phyloP scores from a whole-genome alignment of 805 yeast species.

The Tetrapisispora arboricola region DNA sequence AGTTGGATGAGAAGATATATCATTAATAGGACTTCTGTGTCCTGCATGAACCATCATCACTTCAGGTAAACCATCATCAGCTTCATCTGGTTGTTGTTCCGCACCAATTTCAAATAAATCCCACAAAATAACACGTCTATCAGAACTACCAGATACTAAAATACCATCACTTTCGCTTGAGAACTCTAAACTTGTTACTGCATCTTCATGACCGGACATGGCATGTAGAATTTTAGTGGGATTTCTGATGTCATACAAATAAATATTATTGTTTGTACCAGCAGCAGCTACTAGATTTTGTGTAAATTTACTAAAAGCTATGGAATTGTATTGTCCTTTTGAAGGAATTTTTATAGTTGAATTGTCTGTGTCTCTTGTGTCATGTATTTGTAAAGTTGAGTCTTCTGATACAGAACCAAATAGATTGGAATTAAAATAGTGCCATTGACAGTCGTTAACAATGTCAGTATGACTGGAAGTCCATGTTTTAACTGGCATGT shows the following conservation, averaged over 20 bases:
- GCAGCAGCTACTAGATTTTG: constrained; percentile 56
- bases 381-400: constrained; percentile 42
- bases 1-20: constrained; percentile 54
- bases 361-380: constrained; percentile 33
- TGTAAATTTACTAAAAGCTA: constrained; percentile 57
- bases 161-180: constrained; percentile 70
- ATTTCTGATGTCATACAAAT: constrained; percentile 53
- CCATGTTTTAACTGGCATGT: constrained; percentile 22
- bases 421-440: constrained; percentile 36
- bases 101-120: constrained; percentile 70
- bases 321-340: constrained; percentile 42
- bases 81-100: constrained; percentile 78
- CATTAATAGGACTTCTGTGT: constrained; percentile 68
- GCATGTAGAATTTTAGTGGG: constrained; percentile 45
- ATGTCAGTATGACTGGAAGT: constrained; percentile 39
- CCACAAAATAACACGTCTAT: constrained; percentile 73
- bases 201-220: constrained; percentile 71
- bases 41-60: constrained; percentile 89
- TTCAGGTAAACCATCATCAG: constrained; percentile 87
- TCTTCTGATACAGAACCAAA: constrained; percentile 76
- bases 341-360: constrained; percentile 14
- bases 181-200: constrained; percentile 66
- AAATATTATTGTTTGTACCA: constrained; percentile 55
- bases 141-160: constrained; percentile 66
- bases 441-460: constrained; percentile 74